Base-by-base conservation (phyloP, 23 red algal species). In the Chondrus crispus region DNA sequence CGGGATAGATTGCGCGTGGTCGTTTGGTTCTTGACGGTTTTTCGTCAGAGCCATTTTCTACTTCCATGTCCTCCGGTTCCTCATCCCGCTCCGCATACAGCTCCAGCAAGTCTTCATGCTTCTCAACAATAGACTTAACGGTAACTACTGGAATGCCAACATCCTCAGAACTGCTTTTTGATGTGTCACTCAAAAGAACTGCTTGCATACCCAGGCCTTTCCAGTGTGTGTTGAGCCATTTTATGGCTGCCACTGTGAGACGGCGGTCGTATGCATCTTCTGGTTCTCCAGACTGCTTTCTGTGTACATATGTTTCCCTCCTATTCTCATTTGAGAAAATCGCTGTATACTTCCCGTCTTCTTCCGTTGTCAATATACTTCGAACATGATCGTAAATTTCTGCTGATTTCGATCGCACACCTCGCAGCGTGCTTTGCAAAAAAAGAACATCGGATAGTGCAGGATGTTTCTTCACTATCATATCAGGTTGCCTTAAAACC, bases 371-470 rank as follows among this genome's bases (percentile, higher is more conserved):
- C 46, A 98, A 68, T 62, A 95, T 47, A 13, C 47, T 81, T 35
- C 41, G 70, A 46, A 95, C 38, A 43, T 91, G 80, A 8, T 90
- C 96, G 68, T 95, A 98, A 33, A 95, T 68, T 30, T 85, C 81
- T 2, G 91, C 91, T 13, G 60, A 74, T 36, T 62, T 55, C 2
- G 81, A 63, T 66, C 96, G 85, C 30, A 93, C 93, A 45, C 74
- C 93, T 16, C 93, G 69, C 45, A 98, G 58, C 24, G 95, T 92
- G 51, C 89, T 98, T 77, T 98, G 93, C 54, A 98, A 78, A 51
- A 95, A 83, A 11, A 98, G 44, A 8, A 98, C 78, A 39, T 94
- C 84, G 35, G 87, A 80, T 19, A 98, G 73, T 38, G 80, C 68
- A 8, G 85, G 32, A 37, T 88, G 78, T 8, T 37, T 55, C 46